Evolutionary conservation across 805 yeast genomes (phyloP).

Genomic region (Geotrichum ghanense): DNA sequence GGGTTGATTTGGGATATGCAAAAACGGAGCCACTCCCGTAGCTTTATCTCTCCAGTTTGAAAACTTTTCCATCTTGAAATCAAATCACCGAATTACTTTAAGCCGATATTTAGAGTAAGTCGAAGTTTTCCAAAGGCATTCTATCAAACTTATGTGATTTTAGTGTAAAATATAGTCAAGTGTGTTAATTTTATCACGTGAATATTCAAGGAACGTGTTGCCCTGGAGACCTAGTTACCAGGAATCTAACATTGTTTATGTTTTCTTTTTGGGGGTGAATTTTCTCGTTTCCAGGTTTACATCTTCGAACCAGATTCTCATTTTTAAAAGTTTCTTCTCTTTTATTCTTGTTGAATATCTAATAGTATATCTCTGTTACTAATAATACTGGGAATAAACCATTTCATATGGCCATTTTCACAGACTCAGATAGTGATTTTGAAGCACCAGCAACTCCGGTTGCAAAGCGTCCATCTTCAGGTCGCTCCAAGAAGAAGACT

Average conservation of each 20-base stretch:
- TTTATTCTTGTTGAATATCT: too few relatives aligned
- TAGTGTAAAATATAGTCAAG: too few relatives aligned
- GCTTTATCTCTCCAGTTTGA: conserved; percentile 80
- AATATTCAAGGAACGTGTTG: not conserved
- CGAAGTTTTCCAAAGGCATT: too few relatives aligned
- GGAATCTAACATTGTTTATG: not conserved
- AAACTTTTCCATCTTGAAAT: conserved; percentile 69
- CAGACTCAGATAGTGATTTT: not conserved
- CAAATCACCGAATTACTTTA: too few relatives aligned
- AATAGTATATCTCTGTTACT: too few relatives aligned
- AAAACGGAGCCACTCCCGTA: conserved; percentile 86
- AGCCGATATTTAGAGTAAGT: too few relatives aligned
- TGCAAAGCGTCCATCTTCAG: not conserved
- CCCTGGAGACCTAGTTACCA: not conserved
- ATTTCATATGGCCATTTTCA: not conserved
- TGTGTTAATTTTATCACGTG: too few relatives aligned
- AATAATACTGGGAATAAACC: too few relatives aligned
- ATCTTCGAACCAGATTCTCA: not conserved
- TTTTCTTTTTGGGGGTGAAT: not conserved
- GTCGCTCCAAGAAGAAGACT: not conserved
- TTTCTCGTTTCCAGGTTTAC: not conserved
- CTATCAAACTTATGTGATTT: too few relatives aligned
- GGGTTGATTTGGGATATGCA: conserved; percentile 35
- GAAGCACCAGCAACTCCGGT: not conserved
- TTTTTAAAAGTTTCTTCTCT: too few relatives aligned